Evolutionary conservation across 2,329 filamentous ascomycete genomes (phyloP), one percentile per base, ranked within the genome.

Genomic region (Ophiostoma sp.): DNA sequence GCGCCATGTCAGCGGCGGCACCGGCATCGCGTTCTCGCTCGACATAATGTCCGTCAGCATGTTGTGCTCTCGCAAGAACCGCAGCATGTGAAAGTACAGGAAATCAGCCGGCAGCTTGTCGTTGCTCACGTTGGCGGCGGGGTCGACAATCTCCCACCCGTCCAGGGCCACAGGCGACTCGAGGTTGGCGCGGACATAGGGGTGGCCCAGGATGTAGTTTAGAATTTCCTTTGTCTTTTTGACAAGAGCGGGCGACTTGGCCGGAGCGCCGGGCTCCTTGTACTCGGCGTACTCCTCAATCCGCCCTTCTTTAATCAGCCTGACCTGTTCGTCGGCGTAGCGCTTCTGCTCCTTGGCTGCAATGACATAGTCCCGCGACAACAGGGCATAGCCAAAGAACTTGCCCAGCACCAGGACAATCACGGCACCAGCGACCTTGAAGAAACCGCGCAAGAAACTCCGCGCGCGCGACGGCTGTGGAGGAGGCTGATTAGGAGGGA

Each of bases 51-150:
- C 92, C 41, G 86, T 92, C 0, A 94, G 98, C 68, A 99, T 84
- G 79, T 90, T 96, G 77, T 92, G 89, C 2, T 81, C 80, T 54
- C 91, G 87, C 78, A 93, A 85, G 2, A 84, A 79, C 35, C 84
- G 82, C 0, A 94, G 93, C 76, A 97, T 90, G 80, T 94, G 95
- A 77, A 97, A 82, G 77, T 97, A 93, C 13, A 94, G 94, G 44
- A 90, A 90, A 79, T 96, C 93, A 44, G 82, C 85, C 79, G 90
- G 90, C 35, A 86, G 85, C 41, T 33, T 62, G 57, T 62, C 27
- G 15, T 17, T 39, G 60, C 60, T 35, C 1, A 11, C 20, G 35
- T 39, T 39, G 17, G 7, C 20, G 8, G 62, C 15, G 1, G 62
- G 33, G 62, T 65, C 62, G 4, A 39, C 62, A 23, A 39, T n/a